Conservation (phyloP, 495 filamentous ascomycete species). For the Trichocladium antarcticum region DNA sequence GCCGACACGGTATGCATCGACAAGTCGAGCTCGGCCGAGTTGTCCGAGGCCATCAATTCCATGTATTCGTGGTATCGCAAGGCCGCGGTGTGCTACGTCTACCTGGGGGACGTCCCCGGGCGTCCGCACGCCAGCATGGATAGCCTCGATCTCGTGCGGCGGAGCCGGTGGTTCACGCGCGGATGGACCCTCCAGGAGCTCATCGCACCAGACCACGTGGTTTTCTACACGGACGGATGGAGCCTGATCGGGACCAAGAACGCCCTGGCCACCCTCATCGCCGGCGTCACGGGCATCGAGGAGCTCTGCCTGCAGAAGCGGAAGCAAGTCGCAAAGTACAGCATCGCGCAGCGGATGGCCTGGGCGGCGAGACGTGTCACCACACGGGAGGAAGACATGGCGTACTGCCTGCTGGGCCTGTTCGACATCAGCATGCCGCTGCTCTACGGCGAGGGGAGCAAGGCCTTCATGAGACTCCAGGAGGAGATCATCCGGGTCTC, state of each 20-base stretch:
- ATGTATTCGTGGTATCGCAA: constrained; percentile 31
- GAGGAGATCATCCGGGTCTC: neutral
- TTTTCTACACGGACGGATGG: constrained; percentile 17
- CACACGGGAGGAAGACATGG: neutral
- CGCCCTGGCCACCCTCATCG: neutral
- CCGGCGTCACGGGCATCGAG: neutral
- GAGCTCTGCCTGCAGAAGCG: too few relatives aligned
- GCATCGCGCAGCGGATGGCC: neutral
- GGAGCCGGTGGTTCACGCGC: constrained; percentile 26
- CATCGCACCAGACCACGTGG: constrained; percentile 15
- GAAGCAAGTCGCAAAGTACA: neutral
- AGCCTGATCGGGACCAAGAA: constrained; percentile 9
- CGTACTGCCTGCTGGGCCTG: neutral
- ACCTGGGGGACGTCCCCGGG: constrained; percentile 18
- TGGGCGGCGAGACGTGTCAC: neutral
- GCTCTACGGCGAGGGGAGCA: neutral
- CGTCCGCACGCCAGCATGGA: constrained; percentile 2
- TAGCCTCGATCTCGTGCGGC: constrained; percentile 5
- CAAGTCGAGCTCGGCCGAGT: constrained; percentile 31
- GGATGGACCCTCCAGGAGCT: constrained; percentile 31
- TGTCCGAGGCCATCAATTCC: constrained; percentile 35
- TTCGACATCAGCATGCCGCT: neutral
- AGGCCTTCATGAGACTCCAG: neutral
- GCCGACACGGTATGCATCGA: constrained; percentile 28
- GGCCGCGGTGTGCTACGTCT: constrained; percentile 21